phyloP scores from a whole-genome alignment of 2,329 filamentous ascomycete species.

The Dothideomycetidae sp. region DNA sequence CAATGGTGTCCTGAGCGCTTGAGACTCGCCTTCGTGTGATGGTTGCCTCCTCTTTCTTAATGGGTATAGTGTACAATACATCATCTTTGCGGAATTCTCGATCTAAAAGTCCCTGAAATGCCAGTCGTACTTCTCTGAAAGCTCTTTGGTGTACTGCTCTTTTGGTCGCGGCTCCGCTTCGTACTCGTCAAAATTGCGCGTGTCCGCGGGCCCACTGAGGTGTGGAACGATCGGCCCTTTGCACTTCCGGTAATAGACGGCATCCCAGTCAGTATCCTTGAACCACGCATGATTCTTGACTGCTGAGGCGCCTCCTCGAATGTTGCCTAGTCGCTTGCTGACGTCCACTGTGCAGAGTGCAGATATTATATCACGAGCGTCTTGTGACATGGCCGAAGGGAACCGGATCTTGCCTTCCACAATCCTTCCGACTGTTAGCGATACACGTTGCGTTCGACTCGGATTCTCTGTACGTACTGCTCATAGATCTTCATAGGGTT shows the following conservation, averaged over 20 bases:
- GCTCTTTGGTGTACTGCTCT: constrained; percentile 54
- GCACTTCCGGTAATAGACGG: constrained; percentile 48
- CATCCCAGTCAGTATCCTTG: constrained; percentile 57
- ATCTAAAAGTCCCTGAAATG: constrained; percentile 58
- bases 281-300: constrained; percentile 72
- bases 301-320: constrained; percentile 54
- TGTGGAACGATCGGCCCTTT: constrained; percentile 64
- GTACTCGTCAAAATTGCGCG: constrained; percentile 70
- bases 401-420: constrained; percentile 65
- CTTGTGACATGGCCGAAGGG: constrained; percentile 51
- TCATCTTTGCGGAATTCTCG: too few species aligned
- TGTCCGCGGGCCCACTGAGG: constrained; percentile 56
- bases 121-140: constrained; percentile 54
- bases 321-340: constrained; percentile 63
- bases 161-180: constrained; percentile 57
- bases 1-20: too few species aligned
- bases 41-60: too few species aligned
- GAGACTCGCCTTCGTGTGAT: too few species aligned
- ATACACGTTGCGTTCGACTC: not conserved
- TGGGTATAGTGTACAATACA: too few species aligned
- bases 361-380: constrained; percentile 61
- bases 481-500: constrained; percentile 82
- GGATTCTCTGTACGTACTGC: constrained; percentile 27
- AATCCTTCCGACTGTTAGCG: constrained; percentile 41
- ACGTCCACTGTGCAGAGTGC: constrained; percentile 67